Conservation (phyloP, 345 rosid species). For the Psidium guajava region DNA sequence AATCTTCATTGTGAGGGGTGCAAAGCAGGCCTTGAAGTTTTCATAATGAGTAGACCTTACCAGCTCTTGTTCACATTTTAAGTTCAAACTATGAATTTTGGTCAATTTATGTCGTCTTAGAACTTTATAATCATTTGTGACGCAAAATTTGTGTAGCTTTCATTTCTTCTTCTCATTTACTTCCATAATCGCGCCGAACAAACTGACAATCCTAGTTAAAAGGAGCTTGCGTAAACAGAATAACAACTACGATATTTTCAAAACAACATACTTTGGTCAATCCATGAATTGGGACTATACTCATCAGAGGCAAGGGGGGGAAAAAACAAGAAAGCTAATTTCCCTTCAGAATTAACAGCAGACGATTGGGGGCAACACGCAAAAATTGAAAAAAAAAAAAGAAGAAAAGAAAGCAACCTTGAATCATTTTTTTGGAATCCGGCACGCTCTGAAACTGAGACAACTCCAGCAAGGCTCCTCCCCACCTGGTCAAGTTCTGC, state of each 20-base stretch:
- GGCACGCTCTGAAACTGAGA: slow-evolving; percentile 63
- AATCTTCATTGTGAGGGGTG: not conserved
- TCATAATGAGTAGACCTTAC: not conserved
- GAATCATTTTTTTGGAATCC: slow-evolving; percentile 66
- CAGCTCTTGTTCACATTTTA: not conserved
- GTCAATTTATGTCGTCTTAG: not conserved
- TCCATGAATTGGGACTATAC: not conserved
- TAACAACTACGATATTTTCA: not conserved
- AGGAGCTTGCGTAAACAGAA: not conserved
- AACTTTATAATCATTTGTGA: not conserved
- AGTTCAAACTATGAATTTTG: not conserved
- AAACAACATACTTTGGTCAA: not conserved
- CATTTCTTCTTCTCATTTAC: not conserved
- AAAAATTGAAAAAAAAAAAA: not conserved
- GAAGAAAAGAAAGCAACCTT: slow-evolving; percentile 25
- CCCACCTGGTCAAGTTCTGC: slow-evolving; percentile 88
- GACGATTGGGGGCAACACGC: not conserved
- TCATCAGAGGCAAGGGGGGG: not conserved
- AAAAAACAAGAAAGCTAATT: not conserved
- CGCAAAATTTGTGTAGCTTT: not conserved
- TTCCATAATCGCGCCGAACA: not conserved
- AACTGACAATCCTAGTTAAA: not conserved
- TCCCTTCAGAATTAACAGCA: not conserved
- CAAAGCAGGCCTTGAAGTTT: not conserved
- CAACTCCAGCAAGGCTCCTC: slow-evolving; percentile 70